Evolutionary conservation across 495 filamentous ascomycete species (phyloP), one percentile per base, ranked within the genome.

Genomic region (Bacidia rubella): DNA sequence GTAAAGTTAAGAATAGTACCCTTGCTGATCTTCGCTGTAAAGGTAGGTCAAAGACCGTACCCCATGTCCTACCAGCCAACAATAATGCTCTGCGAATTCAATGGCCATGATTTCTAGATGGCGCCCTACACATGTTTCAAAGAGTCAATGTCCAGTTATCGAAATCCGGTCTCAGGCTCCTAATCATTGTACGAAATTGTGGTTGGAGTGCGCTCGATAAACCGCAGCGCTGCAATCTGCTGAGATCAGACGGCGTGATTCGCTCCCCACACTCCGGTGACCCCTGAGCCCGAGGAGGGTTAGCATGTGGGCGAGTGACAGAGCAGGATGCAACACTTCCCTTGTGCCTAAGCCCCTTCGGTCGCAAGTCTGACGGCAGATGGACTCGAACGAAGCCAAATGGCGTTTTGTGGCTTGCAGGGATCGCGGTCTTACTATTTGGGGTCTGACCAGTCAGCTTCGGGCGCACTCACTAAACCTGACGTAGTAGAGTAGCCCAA

Each of bases 331-430:
- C 12, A 47, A 26, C 20, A 24, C n/a, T 39, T 50, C 23, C 32
- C 29, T 50, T 29, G 29, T 38, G 4, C 26, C 26, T 38, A 51
- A 51, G 32, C 48, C 15, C 5, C 1, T 27, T 43, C 0, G 0
- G 42, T 29, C 11, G 1, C 9, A 47, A 52, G 49, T n/a, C 22
- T 52, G 49, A 49, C 54, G 54, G 54, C 29, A 54, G 56, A 54
- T 58, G 51, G 53, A 38, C 32, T 49, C 27, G 35, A 44, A 35
- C 22, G 21, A 48, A 58, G 56, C 52, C 38, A 47, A 32, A 58
- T 58, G 52, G 56, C 56, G 56, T 57, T 58, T 54, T 45, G 56
- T 58, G 56, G 56, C 56, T 58, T 58, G 40, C 15, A 47, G 41
- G 44, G 19, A 40, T 27, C 11, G 20, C 22, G 21, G 43, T 21